Base-by-base conservation (phyloP, 2,329 filamentous ascomycete species). In the Neurospora crassa region DNA sequence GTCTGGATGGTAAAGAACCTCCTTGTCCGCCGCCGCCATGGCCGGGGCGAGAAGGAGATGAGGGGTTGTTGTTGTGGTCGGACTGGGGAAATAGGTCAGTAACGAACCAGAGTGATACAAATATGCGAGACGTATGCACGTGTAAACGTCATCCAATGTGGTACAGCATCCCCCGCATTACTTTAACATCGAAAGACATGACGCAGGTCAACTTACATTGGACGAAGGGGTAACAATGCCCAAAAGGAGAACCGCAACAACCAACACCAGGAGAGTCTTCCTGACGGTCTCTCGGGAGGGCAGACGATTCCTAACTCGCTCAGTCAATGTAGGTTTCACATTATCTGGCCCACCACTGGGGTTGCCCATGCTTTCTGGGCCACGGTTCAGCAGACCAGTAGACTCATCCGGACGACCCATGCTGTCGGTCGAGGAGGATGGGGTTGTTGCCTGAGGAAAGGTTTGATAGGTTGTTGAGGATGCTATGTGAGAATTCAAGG, bases 351-450 rank as follows among this genome's bases (percentile, higher is more conserved):
- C 79, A 69, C 76, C 77, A 67, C 75, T 74, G 5, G 76, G 76
- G 24, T 77, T 63, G 53, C 82, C 80, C 81, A 86, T 85, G 72
- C 83, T 86, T 80, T 87, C 80, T 7, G 83, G 84, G 5, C 79
- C 29, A 37, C 53, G 53, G 63, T 78, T 76, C 70, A 87, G 79
- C 3, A 87, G 78, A 71, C 80, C 79, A 67, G 82, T 81, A 24
- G 79, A 78, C 75, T 87, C 85, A 47, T 82, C 79, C 2, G 76
- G 73, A 11, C 82, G 74, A 6, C 82, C 83, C 84, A 86, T 86
- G 37, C 71, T 80, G 70, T 70, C 72, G 67, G 72, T 67, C 20
- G 72, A 14, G 5, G 53, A 63, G 53, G 69, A 67, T 72, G 72
- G 71, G 37, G 29, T 72, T 45, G 68, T 11, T 45, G 72, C n/a